Conservation (phyloP, 768 basidiomycete species). For the Pluteus cervinus region DNA sequence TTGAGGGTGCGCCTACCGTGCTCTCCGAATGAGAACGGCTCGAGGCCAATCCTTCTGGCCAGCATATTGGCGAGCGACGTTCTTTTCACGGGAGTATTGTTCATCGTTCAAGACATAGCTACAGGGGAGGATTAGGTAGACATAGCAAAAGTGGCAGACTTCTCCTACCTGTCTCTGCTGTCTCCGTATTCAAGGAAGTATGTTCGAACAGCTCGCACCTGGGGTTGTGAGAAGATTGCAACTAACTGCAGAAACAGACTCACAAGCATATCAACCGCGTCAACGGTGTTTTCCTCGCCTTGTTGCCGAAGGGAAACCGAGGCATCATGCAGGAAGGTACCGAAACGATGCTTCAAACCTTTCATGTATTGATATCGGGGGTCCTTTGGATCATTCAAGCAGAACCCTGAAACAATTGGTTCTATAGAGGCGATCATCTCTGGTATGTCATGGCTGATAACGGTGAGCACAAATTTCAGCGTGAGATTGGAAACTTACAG, state of each 20-base stretch:
- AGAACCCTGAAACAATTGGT: conserved; percentile 60
- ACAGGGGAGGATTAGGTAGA: neutral
- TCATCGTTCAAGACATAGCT: conserved; percentile 57
- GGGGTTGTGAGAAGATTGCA: conserved; percentile 3
- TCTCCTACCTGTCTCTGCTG: conserved; percentile 44
- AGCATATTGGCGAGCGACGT: conserved; percentile 60
- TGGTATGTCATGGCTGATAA: conserved; percentile 57
- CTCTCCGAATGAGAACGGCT: conserved; percentile 59
- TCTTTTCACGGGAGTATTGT: conserved; percentile 53
- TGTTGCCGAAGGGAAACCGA: conserved; percentile 63
- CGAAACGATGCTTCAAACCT: conserved; percentile 54
- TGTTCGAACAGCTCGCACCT: conserved; percentile 65
- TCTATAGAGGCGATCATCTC: conserved; percentile 70
- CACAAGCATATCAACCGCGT: conserved; percentile 72
- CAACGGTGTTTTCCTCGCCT: conserved; percentile 77
- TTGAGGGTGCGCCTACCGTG: conserved; percentile 36
- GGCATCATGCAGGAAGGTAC: conserved; percentile 63
- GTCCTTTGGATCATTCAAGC: conserved; percentile 59
- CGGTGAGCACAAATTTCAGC: conserved; percentile 2
- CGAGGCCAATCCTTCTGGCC: conserved; percentile 76
- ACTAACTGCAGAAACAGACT: conserved; percentile 12
- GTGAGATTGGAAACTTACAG: conserved; percentile 37
- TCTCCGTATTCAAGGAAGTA: conserved; percentile 75
- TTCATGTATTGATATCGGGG: conserved; percentile 58
- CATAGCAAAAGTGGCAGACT: neutral